A percentile compares a stretch with the other conserved stretches of the same genome.
Conservation (phyloP, 2,329 filamentous ascomycete species). For the Xylariomycetidae sp. region DNA sequence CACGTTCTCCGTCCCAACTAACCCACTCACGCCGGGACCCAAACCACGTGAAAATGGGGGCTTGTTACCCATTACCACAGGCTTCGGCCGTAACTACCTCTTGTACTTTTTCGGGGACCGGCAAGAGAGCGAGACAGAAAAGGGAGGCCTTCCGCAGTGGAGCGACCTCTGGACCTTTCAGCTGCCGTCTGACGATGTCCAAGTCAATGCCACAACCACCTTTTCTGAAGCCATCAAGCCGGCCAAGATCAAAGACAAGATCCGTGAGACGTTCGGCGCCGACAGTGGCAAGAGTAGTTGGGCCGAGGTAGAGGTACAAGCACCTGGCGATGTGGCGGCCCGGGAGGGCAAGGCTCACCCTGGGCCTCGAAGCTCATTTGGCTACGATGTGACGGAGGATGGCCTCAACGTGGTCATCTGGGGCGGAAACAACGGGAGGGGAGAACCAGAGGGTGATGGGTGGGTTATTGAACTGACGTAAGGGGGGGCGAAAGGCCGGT, state of each 20-base stretch:
- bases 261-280: slow-evolving; percentile 36
- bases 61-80: slow-evolving; percentile 42
- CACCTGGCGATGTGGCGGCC: slow-evolving; percentile 36
- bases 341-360: slow-evolving; percentile 37
- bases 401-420: slow-evolving; percentile 45
- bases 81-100: slow-evolving; percentile 48
- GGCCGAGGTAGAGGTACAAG: slow-evolving; percentile 44
- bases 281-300: slow-evolving; percentile 44
- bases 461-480: slow-evolving; percentile 30
- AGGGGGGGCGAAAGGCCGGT: no score
- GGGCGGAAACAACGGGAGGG: slow-evolving; percentile 44
- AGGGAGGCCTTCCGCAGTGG: slow-evolving; percentile 21
- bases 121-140: slow-evolving; percentile 14
- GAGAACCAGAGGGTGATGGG: slow-evolving; percentile 34
- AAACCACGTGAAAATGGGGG: slow-evolving; percentile 37
- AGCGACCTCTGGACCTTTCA: slow-evolving; percentile 50
- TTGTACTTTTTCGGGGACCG: slow-evolving; percentile 43
- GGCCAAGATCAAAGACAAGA: slow-evolving; percentile 45
- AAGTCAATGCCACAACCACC: slow-evolving; percentile 13
- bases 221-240: slow-evolving; percentile 35
- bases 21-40: slow-evolving; percentile 35
- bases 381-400: slow-evolving; percentile 37
- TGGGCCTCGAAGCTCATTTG: slow-evolving; percentile 35
- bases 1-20: slow-evolving; percentile 30
- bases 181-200: slow-evolving; percentile 33